These are phyloP conservation scores for Candida montana DNA, from an alignment of 805 yeast genomes.

Conservation along the genomic window DNA sequence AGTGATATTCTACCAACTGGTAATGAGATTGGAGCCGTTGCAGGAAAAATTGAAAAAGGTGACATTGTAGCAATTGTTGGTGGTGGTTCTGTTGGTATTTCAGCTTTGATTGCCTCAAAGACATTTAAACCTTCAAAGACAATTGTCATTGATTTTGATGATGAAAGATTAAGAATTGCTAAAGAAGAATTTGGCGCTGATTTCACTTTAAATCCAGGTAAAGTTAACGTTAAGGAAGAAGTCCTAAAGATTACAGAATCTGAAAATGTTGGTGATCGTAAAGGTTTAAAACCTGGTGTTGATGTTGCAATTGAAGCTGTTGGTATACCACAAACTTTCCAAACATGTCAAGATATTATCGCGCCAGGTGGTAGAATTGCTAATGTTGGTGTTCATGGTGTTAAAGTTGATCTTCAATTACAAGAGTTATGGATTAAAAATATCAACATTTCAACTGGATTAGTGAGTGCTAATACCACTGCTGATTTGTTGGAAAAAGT, in stretches of 20 bases:
- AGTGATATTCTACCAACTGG: slow-evolving; percentile 67
- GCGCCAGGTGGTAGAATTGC: slow-evolving; percentile 59
- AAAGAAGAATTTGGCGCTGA: slow-evolving; percentile 55
- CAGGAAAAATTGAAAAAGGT: slow-evolving; percentile 46
- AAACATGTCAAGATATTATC: slow-evolving; percentile 50
- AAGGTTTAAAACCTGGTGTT: slow-evolving; percentile 39
- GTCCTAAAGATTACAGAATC: slow-evolving; percentile 28
- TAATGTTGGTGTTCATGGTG: slow-evolving; percentile 55
- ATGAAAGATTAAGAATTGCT: slow-evolving; percentile 52
- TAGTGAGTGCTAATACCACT: slow-evolving; percentile 44
- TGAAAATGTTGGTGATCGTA: slow-evolving; percentile 20
- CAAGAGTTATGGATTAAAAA: slow-evolving; percentile 44
- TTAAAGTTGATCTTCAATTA: slow-evolving; percentile 34
- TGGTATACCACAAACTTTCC: slow-evolving; percentile 58
- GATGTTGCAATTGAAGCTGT: slow-evolving; percentile 63
- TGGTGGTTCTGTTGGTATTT: slow-evolving; percentile 62
- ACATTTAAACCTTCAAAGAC: slow-evolving; percentile 50
- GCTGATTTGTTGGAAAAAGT: slow-evolving; percentile 33
- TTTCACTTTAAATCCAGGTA: slow-evolving; percentile 46
- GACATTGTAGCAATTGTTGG: slow-evolving; percentile 63
- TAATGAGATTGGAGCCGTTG: slow-evolving; percentile 58
- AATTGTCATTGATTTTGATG: slow-evolving; percentile 56
- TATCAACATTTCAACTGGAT: slow-evolving; percentile 40
- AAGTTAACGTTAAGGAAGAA: slow-evolving; percentile 36
- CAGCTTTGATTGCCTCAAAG: slow-evolving; percentile 53